phyloP scores from a whole-genome alignment of 2,329 filamentous ascomycete genomes.

The Rutstroemia sp. region DNA sequence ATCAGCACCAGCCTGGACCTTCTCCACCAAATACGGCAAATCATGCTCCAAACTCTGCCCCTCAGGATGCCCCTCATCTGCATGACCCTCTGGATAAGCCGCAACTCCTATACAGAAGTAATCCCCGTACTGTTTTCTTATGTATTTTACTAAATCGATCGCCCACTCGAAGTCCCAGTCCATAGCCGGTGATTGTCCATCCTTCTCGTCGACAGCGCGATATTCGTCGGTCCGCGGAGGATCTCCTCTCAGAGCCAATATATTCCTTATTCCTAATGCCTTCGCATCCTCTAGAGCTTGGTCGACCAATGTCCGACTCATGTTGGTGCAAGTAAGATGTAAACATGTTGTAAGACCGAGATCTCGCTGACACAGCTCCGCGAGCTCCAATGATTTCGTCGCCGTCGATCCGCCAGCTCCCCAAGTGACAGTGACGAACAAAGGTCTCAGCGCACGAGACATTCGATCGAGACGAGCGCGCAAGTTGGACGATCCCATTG shows the following conservation, averaged over 20 bases:
- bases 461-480: slow-evolving; percentile 90
- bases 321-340: slow-evolving; percentile 96
- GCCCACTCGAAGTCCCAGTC: slow-evolving; percentile 76
- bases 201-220: slow-evolving; percentile 51
- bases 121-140: slow-evolving; percentile 75
- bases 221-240: slow-evolving; percentile 88
- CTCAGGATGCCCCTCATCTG: slow-evolving; percentile 76
- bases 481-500: slow-evolving; percentile 91
- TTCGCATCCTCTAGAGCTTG: slow-evolving; percentile 87
- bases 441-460: slow-evolving; percentile 79
- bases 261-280: slow-evolving; percentile 84
- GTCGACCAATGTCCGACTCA: slow-evolving; percentile 81
- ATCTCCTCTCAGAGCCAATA: slow-evolving; percentile 85
- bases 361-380: slow-evolving; percentile 90
- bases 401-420: slow-evolving; percentile 91
- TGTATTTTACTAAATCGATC: slow-evolving; percentile 82
- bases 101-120: slow-evolving; percentile 97
- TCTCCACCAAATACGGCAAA: slow-evolving; percentile 82
- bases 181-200: slow-evolving; percentile 43
- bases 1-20: slow-evolving; percentile 84
- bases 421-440: slow-evolving; percentile 98
- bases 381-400: slow-evolving; percentile 84
- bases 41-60: slow-evolving; percentile 68
- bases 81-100: slow-evolving; percentile 90
- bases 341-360: slow-evolving; percentile 89